Evolutionary conservation across 306 rosid species (phyloP).

Genomic region (Vigna reflexopilosa): DNA sequence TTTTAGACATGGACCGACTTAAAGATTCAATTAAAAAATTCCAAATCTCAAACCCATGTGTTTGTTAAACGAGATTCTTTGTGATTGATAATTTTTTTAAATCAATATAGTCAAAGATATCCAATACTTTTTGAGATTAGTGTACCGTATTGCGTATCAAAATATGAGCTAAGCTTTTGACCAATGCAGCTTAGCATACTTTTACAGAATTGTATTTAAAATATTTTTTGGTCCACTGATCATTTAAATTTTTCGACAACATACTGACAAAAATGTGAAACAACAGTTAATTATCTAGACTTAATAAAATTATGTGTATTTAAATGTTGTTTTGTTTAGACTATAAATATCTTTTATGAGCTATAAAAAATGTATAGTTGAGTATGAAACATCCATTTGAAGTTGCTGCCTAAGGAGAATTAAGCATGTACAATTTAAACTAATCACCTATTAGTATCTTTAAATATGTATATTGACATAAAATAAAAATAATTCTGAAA

Average conservation of each 20-base stretch:
- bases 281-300: too few relatives aligned
- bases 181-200: background rate
- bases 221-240: background rate
- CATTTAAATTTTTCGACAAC: background rate
- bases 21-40: background rate
- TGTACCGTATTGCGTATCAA: background rate
- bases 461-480: background rate
- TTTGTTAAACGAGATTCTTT: background rate
- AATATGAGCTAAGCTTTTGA: conserved; percentile 8
- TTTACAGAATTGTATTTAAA: background rate
- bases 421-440: too few relatives aligned
- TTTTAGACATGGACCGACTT: conserved; percentile 3
- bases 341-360: too few relatives aligned
- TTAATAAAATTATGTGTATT: too few relatives aligned
- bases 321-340: too few relatives aligned
- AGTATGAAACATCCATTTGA: too few relatives aligned
- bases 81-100: background rate
- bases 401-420: too few relatives aligned
- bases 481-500: too few relatives aligned
- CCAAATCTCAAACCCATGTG: background rate
- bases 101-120: background rate
- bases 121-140: conserved; percentile 13
- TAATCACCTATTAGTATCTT: too few relatives aligned
- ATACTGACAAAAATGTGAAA: too few relatives aligned
- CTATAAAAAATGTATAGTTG: too few relatives aligned